A percentile compares a stretch with the other conserved stretches of the same genome.
Conservation (phyloP, 2,329 filamentous ascomycete species). For the Cladosporium phlei region DNA sequence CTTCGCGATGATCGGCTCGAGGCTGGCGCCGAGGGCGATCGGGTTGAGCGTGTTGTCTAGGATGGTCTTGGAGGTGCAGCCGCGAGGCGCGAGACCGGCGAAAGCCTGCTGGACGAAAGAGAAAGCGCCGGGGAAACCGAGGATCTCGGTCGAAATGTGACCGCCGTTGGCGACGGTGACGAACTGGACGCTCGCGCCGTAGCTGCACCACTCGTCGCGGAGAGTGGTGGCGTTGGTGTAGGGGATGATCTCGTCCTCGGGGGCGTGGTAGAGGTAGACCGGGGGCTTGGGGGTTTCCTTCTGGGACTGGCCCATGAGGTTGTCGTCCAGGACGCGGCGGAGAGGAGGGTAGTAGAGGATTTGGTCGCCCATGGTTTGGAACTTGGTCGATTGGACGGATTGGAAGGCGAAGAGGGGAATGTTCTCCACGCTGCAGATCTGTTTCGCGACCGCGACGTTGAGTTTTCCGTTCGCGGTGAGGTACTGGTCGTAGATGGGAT, state of each 20-base stretch:
- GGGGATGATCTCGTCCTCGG: conserved; percentile 27
- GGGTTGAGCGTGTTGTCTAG: conserved; percentile 20
- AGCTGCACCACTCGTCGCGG: conserved; percentile 24
- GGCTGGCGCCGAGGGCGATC: conserved; percentile 20
- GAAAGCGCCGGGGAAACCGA: conserved; percentile 22
- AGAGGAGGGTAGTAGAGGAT: conserved; percentile 24
- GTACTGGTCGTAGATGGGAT: conserved; percentile 18
- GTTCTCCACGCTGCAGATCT: conserved; percentile 21
- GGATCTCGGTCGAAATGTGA: conserved; percentile 25
- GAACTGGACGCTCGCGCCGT: conserved; percentile 26
- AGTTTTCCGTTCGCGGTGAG: conserved; percentile 21
- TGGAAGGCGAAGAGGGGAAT: conserved; percentile 23
- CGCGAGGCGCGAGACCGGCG: conserved; percentile 17
- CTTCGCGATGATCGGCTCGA: conserved; percentile 25
- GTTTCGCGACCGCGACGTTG: conserved; percentile 18
- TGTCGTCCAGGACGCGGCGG: conserved; percentile 16
- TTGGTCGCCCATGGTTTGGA: conserved; percentile 16
- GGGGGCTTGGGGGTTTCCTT: conserved; percentile 25
- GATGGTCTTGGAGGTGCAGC: conserved; percentile 20
- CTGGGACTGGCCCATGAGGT: conserved; percentile 22
- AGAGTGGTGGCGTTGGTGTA: conserved; percentile 26
- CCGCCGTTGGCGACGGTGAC: conserved; percentile 25
- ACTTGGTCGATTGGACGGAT: neutral
- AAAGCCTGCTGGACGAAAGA: conserved; percentile 26
- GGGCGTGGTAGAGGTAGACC: conserved; percentile 27